Evolutionary conservation across 1,284 basidiomycete species (phyloP), one percentile per base, ranked within the genome.

Genomic region (Cystobasidiaceae sp.): DNA sequence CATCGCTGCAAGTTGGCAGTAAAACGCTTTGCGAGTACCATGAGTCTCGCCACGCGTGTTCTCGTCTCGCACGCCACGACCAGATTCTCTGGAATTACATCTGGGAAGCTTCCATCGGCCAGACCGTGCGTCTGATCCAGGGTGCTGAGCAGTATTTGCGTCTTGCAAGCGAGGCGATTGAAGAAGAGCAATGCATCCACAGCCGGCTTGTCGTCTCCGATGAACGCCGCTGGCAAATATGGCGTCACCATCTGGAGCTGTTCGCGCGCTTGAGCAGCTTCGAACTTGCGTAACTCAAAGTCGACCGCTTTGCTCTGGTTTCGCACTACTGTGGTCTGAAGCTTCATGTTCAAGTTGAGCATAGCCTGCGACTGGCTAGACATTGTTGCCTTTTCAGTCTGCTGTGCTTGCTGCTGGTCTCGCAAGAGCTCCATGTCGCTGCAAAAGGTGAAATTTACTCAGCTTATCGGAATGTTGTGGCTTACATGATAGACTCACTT

Each of bases 11-110:
- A 81, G 67, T 93, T 82, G 0, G 87, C 85, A 0, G 89, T 85
- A 72, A 96, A 94, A 25, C 91, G 86, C 74, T 88, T 89, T 81
- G 89, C 90, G 11, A 93, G 80, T 1, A 84, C 86, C 0, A 89
- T 85, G 51, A 96, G 82, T 54, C 84, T 82, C 0, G 87, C 85
- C 28, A 94, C 82, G 56, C 88, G 86, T 33, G 87, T 86, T 68
- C 90, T 83, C 81, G 91, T 86, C 81, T 96, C 93, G 77, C 93
- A 96, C 49, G 93, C 85, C 30, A 89, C 88, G 15, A 94, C 89
- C 3, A 94, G 81, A 0, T 83, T 71, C 63, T 93, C 91, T 0
- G 89, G 86, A 1, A 91, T 86, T 32, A 84, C 81, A 0, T 85
- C 86, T 71, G 87, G 88, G 30, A 96, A 82, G 1, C 87, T 84